Conservation (phyloP, 352 stramenopile genomes). For the Blastocystis sp. region DNA sequence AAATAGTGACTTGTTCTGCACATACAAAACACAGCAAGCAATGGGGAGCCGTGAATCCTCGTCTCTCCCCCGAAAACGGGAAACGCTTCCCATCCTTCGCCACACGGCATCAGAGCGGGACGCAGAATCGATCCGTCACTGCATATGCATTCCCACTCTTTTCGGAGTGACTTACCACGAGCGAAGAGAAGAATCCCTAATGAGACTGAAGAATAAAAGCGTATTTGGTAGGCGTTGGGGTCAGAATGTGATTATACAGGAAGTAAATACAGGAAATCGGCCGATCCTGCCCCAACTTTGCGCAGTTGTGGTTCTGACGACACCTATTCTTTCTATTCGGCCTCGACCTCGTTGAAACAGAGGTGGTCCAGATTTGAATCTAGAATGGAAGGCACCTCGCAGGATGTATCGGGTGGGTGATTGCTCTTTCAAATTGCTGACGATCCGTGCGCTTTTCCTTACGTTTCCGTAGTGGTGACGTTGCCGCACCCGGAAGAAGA, state of each 20-base stretch:
- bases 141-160: too few relatives aligned
- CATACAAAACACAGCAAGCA: too few relatives aligned
- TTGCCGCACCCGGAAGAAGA: slow-evolving; percentile 31
- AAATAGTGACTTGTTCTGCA: too few relatives aligned
- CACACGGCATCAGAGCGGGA: too few relatives aligned
- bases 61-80: too few relatives aligned
- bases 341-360: neutral
- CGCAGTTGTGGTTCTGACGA: neutral
- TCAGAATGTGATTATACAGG: neutral
- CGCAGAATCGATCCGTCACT: too few relatives aligned
- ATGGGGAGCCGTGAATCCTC: too few relatives aligned
- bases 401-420: slow-evolving; percentile 31
- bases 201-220: slow-evolving; percentile 9
- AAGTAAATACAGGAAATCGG: neutral
- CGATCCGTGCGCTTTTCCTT: neutral
- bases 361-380: slow-evolving; percentile 41
- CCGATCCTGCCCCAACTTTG: too few relatives aligned
- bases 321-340: slow-evolving; percentile 11
- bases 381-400: slow-evolving; percentile 38
- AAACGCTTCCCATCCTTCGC: too few relatives aligned
- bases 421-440: neutral
- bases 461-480: slow-evolving; percentile 15
- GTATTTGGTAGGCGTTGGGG: neutral
- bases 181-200: neutral
- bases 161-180: too few relatives aligned